These are phyloP conservation scores for Drosera capensis DNA, from an alignment of 148 eudicot species.

Conservation along the genomic window DNA sequence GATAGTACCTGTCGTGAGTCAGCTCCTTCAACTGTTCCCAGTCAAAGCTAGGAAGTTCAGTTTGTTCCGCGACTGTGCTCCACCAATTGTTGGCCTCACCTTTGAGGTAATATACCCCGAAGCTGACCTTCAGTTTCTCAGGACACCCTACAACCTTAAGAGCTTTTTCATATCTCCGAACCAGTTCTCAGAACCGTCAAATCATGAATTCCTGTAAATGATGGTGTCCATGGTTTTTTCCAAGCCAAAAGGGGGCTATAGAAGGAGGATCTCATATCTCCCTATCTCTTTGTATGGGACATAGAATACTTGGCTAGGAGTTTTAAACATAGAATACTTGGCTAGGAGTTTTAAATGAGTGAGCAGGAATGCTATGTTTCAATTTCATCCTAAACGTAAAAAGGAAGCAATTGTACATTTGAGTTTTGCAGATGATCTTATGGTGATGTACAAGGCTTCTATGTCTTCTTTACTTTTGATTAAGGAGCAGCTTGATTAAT, in stretches of 20 bases:
- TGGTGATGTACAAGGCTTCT: not conserved
- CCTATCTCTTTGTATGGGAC: not conserved
- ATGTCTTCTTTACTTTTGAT: not conserved
- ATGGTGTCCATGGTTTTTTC: not conserved
- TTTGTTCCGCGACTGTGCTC: too few species aligned
- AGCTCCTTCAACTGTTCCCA: too few species aligned
- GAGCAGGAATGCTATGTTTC: too few species aligned
- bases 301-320: not conserved
- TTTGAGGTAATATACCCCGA: too few species aligned
- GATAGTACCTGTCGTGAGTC: too few species aligned
- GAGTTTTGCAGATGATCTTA: constrained; percentile 1
- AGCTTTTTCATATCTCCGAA: too few species aligned
- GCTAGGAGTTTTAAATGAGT: not conserved
- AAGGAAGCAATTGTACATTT: not conserved
- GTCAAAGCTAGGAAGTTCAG: too few species aligned
- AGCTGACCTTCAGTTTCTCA: too few species aligned
- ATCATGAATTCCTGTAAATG: too few species aligned
- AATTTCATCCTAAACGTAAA: constrained; percentile 1
- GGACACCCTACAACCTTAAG: too few species aligned
- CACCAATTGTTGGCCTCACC: too few species aligned
- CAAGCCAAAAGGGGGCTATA: not conserved
- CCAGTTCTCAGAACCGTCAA: too few species aligned
- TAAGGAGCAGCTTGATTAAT: not conserved
- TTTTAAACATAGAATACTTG: not conserved
- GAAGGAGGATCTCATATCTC: not conserved